Percentiles rank a stretch among this genome's conserved stretches.
phyloP scores from a whole-genome alignment of 768 basidiomycete species.

The Dacryopinax primogenitus region DNA sequence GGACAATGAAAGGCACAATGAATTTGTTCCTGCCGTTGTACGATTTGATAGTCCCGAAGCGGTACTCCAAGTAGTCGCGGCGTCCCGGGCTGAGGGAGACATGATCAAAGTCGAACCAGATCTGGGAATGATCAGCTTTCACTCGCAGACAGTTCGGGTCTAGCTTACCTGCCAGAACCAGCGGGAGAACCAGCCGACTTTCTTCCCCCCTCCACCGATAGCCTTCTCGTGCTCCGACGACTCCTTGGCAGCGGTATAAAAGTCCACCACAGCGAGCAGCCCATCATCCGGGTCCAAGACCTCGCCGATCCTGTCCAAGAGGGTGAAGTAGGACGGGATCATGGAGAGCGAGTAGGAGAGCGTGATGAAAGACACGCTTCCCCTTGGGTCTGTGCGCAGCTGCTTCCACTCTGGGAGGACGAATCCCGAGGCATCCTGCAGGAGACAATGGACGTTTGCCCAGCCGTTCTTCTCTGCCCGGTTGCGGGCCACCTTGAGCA shows the following conservation, averaged over 20 bases:
- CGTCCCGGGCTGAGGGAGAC: constrained; percentile 38
- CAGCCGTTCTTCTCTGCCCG: constrained; percentile 55
- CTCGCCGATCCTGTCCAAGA: constrained; percentile 55
- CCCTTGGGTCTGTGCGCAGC: constrained; percentile 37
- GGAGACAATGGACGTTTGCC: constrained; percentile 58
- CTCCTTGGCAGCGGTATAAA: constrained; percentile 50
- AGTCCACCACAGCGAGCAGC: constrained; percentile 56
- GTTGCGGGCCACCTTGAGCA: constrained; percentile 56
- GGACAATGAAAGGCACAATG: constrained; percentile 50
- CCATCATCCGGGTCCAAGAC: constrained; percentile 48
- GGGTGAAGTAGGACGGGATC: constrained; percentile 50
- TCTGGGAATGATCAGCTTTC: constrained; percentile 27
- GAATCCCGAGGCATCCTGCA: constrained; percentile 60
- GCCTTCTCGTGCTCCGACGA: constrained; percentile 45
- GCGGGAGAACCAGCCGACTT: constrained; percentile 49
- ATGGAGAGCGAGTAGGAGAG: constrained; percentile 35
- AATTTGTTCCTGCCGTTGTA: constrained; percentile 64
- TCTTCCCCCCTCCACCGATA: constrained; percentile 50
- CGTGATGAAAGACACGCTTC: constrained; percentile 38
- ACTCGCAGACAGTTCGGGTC: neutral
- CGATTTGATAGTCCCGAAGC: constrained; percentile 60
- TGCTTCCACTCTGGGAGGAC: constrained; percentile 47
- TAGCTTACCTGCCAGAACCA: constrained; percentile 58
- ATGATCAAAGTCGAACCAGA: constrained; percentile 33
- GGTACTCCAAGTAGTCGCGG: constrained; percentile 63